These are phyloP conservation scores for Leccinum holopus DNA, from an alignment of 1,284 basidiomycete species.

Conservation along the genomic window DNA sequence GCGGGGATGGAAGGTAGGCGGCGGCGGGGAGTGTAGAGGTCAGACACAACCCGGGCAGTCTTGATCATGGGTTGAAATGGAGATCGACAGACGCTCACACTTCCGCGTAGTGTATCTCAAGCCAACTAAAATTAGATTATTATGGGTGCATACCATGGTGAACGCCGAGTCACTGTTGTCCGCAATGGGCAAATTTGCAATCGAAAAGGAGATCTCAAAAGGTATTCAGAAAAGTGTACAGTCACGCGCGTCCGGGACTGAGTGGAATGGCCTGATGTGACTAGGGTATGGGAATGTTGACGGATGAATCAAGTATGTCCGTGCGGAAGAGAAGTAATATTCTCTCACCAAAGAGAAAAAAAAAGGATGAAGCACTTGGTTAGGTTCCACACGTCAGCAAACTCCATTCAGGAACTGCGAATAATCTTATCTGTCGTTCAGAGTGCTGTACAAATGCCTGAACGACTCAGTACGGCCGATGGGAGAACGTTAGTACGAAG, in stretches of 20 bases:
- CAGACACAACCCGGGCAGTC: not conserved
- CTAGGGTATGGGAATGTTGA: not conserved
- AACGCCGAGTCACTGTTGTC: not conserved
- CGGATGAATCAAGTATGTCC: not conserved
- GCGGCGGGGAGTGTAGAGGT: not conserved
- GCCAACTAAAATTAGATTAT: slow-evolving; percentile 13
- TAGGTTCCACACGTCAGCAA: not conserved
- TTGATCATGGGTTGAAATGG: not conserved
- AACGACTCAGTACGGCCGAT: not conserved
- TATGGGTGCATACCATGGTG: not conserved
- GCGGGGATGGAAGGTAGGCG: not conserved
- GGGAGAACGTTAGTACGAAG: not conserved
- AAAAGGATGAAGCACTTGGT: not conserved
- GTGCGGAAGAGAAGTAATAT: not conserved
- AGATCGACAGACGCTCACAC: not conserved
- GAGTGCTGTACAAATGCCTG: not conserved
- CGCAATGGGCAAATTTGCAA: no score
- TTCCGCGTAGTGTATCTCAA: not conserved
- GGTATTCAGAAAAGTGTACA: no score
- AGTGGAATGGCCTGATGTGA: not conserved
- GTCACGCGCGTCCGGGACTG: not conserved
- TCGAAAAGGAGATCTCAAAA: not conserved
- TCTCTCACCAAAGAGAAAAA: slow-evolving; percentile 3
- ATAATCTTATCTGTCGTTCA: not conserved
- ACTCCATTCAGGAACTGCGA: not conserved